These are phyloP conservation scores for Boeremia exigua DNA, from an alignment of 2,329 filamentous ascomycete genomes.

Conservation along the genomic window DNA sequence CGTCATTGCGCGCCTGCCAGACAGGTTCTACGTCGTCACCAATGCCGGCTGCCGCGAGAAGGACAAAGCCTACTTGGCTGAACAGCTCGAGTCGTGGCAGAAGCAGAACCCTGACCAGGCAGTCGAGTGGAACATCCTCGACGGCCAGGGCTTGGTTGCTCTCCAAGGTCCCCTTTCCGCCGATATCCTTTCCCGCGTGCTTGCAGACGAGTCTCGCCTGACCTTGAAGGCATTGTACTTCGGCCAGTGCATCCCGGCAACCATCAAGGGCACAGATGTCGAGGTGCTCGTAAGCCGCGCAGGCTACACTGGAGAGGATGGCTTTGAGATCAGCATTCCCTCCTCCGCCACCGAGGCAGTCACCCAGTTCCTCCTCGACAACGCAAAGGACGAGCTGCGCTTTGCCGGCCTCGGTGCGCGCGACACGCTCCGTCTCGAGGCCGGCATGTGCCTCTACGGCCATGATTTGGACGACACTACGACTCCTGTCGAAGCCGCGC, in stretches of 20 bases:
- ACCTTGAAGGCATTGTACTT: conserved; percentile 72
- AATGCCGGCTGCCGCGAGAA: conserved; percentile 93
- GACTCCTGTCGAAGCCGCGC: conserved; percentile 69
- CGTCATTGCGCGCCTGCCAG: conserved; percentile 76
- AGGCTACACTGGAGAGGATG: conserved; percentile 97
- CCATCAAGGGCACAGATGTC: conserved; percentile 64
- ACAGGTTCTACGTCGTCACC: conserved; percentile 86
- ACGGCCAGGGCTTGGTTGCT: conserved; percentile 79
- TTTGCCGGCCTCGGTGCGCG: conserved; percentile 89
- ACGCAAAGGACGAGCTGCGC: conserved; percentile 69
- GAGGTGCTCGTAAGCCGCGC: conserved; percentile 79
- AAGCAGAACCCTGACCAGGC: conserved; percentile 49
- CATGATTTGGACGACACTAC: conserved; percentile 87
- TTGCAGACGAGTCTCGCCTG: conserved; percentile 58
- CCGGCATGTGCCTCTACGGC: conserved; percentile 99
- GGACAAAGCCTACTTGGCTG: conserved; percentile 77
- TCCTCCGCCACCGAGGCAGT: conserved; percentile 68
- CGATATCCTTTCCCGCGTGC: conserved; percentile 69
- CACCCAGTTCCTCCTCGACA: conserved; percentile 71
- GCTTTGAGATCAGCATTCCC: conserved; percentile 92
- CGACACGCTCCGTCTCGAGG: conserved; percentile 91
- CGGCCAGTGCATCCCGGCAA: conserved; percentile 72
- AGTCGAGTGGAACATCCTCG: conserved; percentile 72
- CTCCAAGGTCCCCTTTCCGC: conserved; percentile 84
- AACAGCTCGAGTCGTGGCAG: conserved; percentile 65